Evolutionary conservation across 768 basidiomycete genomes (phyloP).

Genomic region (Termitomyces sp.): DNA sequence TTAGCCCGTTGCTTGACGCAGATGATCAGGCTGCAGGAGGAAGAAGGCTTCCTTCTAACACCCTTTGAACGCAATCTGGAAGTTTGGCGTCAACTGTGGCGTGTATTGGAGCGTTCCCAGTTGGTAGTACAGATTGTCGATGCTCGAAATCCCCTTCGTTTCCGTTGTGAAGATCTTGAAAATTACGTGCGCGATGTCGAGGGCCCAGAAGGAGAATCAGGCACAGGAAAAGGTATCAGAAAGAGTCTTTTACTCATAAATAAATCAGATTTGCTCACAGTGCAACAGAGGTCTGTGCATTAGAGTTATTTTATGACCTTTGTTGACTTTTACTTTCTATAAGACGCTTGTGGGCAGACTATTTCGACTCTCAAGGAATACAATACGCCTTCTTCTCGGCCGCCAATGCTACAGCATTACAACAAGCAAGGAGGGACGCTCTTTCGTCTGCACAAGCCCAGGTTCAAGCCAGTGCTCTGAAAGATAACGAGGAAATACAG

Average conservation of each 20-base stretch:
- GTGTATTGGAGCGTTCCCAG: constrained; percentile 93
- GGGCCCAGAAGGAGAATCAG: constrained; percentile 75
- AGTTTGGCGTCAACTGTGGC: constrained; percentile 98
- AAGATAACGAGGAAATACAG: constrained; percentile 5
- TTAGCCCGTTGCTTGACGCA: background rate
- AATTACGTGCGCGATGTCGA: constrained; percentile 82
- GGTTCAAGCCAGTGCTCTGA: constrained; percentile 5
- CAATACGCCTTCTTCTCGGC: constrained; percentile 94
- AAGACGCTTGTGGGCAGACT: constrained; percentile 88
- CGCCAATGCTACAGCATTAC: constrained; percentile 79
- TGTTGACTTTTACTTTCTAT: background rate
- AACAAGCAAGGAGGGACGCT: constrained; percentile 64
- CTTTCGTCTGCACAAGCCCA: constrained; percentile 23
- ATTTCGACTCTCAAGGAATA: constrained; percentile 74
- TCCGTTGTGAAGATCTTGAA: constrained; percentile 91
- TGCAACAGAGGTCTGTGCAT: constrained; percentile 67
- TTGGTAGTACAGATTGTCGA: constrained; percentile 96
- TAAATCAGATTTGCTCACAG: constrained; percentile 90
- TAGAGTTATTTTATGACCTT: background rate
- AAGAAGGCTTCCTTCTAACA: constrained; percentile 83
- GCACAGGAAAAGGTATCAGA: constrained; percentile 70
- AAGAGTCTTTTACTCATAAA: constrained; percentile 85
- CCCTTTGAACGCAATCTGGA: constrained; percentile 97
- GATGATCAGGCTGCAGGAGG: constrained; percentile 71
- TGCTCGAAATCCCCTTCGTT: constrained; percentile 88